These are phyloP conservation scores for Exophiala sp. DNA, from an alignment of 2,329 filamentous ascomycete species.

Conservation along the genomic window DNA sequence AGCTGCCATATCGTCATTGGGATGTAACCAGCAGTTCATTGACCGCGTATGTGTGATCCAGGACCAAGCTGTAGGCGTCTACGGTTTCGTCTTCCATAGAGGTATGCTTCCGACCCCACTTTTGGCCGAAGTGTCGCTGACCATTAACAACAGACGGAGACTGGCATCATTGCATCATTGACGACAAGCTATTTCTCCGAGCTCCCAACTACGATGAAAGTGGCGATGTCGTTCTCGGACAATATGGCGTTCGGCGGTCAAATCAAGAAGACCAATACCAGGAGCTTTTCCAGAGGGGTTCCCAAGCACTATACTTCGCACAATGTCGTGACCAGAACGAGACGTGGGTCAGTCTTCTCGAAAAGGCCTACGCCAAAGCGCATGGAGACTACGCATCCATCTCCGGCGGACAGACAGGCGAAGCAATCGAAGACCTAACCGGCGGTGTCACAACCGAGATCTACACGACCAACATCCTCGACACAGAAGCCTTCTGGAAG, in stretches of 20 bases:
- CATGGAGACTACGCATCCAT: conserved; percentile 77
- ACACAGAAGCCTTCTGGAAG: conserved; percentile 78
- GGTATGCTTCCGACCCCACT: conserved; percentile 37
- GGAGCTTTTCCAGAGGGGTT: conserved; percentile 69
- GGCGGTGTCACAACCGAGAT: conserved; percentile 50
- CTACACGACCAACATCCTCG: conserved; percentile 45
- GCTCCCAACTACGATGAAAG: conserved; percentile 79
- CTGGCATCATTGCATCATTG: conserved; percentile 88
- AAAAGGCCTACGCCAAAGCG: conserved; percentile 74
- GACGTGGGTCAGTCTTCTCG: conserved; percentile 75
- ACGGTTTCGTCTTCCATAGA: conserved; percentile 80
- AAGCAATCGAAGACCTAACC: conserved; percentile 58
- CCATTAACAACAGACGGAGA: conserved; percentile 61
- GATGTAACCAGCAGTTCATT: conserved; percentile 70
- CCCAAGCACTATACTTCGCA: conserved; percentile 73
- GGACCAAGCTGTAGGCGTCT: conserved; percentile 73
- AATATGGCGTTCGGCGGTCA: conserved; percentile 71
- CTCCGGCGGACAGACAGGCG: conserved; percentile 68
- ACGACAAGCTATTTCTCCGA: conserved; percentile 85
- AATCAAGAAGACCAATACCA: conserved; percentile 70
- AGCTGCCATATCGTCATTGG: conserved; percentile 72
- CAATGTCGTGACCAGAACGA: conserved; percentile 73
- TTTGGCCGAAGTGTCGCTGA: neutral
- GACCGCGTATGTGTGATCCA: conserved; percentile 69
- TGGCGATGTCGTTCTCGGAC: conserved; percentile 68